Base-by-base conservation (phyloP, 805 yeast genomes). In the Lachancea lanzarotensis region DNA sequence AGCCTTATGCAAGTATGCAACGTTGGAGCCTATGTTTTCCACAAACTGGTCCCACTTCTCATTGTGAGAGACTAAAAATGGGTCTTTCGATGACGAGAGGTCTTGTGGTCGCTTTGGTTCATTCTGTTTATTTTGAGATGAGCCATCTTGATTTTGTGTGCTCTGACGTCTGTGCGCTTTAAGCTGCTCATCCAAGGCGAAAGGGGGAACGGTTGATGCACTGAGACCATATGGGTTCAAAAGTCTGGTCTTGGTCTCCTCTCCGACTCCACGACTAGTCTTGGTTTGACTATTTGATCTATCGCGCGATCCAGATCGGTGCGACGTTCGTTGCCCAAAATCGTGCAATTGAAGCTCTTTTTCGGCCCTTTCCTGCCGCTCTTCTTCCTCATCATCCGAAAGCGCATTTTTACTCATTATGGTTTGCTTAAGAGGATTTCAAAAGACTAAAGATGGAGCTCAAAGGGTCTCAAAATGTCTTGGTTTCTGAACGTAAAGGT, bases 151-250 rank as follows among this genome's bases (percentile, higher is more conserved):
- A 15, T 45, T 43, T 42, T 52, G 49, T 8, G 49, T 25, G 19
- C 55, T 53, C 18, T 43, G 50, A 12, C 47, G 43, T 38, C 48
- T 43, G 2, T 46, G 40, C 38, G 40, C 49, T 22, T 50, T 50
- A 42, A 52, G 60, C 58, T 33, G 70, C 61, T 50, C 72, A 46
- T 80, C 84, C 36, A 83, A 60, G 1, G 78, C 88, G 63, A 78
- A 84, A 1, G 84, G 81, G 1, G 91, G 91, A 0, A 74, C 67
- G 0, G 79, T 70, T 1, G 62, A 60, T 1, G 76, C 73, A 34
- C 60, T 60, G 31, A 69, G 65, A 0, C 70, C 55, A 45, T 69
- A 68, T 25, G 60, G 54, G 37, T 66, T 59, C 18, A 69, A 45
- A 31, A 31, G 26, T 19, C 18, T 34, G 12, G 25, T 19, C 22